A percentile compares a stretch with the other conserved stretches of the same genome.
Evolutionary conservation across 768 basidiomycete species (phyloP).

Genomic region (Chiua virens): DNA sequence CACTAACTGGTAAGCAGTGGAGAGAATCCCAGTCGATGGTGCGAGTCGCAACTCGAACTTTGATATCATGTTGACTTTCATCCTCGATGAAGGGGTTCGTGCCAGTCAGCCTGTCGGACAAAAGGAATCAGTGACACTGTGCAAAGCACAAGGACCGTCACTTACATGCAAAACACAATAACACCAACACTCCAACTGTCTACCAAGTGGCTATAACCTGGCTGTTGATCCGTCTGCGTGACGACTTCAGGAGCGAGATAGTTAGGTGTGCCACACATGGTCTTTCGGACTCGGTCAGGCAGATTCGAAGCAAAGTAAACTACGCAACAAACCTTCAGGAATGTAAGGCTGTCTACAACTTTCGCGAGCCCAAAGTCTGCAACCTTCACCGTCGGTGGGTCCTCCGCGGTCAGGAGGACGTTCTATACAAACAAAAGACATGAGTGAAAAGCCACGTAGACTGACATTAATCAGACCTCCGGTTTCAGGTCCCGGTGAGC

Average conservation of each 20-base stretch:
- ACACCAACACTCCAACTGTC: constrained; percentile 98
- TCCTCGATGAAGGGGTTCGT: constrained; percentile 81
- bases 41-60: constrained; percentile 57
- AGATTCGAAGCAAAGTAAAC: background rate
- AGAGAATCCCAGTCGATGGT: constrained; percentile 63
- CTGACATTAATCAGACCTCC: constrained; percentile 44
- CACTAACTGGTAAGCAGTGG: constrained; percentile 36
- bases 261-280: constrained; percentile 95
- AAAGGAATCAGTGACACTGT: background rate
- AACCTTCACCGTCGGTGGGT: constrained; percentile 77
- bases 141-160: background rate
- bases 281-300: constrained; percentile 41
- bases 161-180: constrained; percentile 89
- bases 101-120: constrained; percentile 65
- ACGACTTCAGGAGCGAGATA: constrained; percentile 96
- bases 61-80: constrained; percentile 56
- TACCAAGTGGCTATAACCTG: constrained; percentile 83
- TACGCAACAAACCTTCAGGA: constrained; percentile 59
- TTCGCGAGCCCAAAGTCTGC: constrained; percentile 98
- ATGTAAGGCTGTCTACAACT: constrained; percentile 75
- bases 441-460: constrained; percentile 5
- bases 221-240: constrained; percentile 47
- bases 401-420: constrained; percentile 71
- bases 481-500: constrained; percentile 95
- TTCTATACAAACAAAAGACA: constrained; percentile 46